Evolutionary conservation across 1,284 basidiomycete species (phyloP).

Genomic region (Cryptococcus amylolentus): DNA sequence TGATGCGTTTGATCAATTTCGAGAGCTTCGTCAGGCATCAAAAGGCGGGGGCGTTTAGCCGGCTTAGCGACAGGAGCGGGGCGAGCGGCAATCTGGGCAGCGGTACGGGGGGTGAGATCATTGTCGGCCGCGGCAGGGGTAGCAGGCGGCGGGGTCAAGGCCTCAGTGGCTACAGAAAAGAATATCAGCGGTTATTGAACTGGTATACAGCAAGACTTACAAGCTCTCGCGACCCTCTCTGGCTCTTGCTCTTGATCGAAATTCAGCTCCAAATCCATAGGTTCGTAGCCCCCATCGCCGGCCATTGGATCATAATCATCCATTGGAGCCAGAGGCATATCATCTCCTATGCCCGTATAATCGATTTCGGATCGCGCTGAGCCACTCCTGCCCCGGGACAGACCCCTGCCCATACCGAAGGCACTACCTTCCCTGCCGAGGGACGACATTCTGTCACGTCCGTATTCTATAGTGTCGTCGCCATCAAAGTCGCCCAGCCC

Average conservation of each 20-base stretch:
- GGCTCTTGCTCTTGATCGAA: slow-evolving; percentile 51
- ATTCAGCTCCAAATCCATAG: slow-evolving; percentile 49
- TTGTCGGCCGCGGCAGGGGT: slow-evolving; percentile 26
- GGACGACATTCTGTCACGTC: slow-evolving; percentile 25
- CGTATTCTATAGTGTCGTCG: slow-evolving; percentile 40
- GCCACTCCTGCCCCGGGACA: neutral
- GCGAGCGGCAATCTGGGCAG: slow-evolving; percentile 52
- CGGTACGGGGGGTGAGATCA: slow-evolving; percentile 56
- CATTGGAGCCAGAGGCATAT: slow-evolving; percentile 5
- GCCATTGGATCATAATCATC: slow-evolving; percentile 1
- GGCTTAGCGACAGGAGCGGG: slow-evolving; percentile 58
- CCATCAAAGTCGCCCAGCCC: slow-evolving; percentile 49
- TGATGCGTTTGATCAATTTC: slow-evolving; percentile 69
- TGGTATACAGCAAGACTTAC: slow-evolving; percentile 18
- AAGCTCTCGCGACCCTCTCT: slow-evolving; percentile 23
- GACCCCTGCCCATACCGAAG: slow-evolving; percentile 1
- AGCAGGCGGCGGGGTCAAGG: slow-evolving; percentile 41
- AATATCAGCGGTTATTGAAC: neutral
- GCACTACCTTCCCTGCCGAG: slow-evolving; percentile 16
- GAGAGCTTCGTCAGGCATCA: slow-evolving; percentile 64
- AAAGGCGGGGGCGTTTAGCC: slow-evolving; percentile 60
- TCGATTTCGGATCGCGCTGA: neutral
- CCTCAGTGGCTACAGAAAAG: slow-evolving; percentile 25
- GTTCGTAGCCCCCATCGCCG: slow-evolving; percentile 27
- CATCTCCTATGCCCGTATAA: slow-evolving; percentile 1